Conservation (phyloP, 371 early-diverging fungal genomes). For the Nosema muscidifuracis region DNA sequence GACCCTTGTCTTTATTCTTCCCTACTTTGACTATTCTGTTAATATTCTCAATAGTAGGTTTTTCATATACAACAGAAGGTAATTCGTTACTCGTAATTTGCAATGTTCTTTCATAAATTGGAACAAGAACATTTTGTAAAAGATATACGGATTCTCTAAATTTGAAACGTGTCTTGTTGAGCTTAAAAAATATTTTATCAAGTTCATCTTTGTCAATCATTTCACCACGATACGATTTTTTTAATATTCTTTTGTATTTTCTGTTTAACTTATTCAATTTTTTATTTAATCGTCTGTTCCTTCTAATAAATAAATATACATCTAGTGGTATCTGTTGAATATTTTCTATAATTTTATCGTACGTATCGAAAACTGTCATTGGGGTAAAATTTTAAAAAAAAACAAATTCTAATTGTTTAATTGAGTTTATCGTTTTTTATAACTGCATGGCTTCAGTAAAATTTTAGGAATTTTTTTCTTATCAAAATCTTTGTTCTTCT, state of each 20-base stretch:
- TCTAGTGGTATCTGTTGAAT: slow-evolving; percentile 53
- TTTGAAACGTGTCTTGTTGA: neutral
- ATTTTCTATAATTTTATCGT: slow-evolving; percentile 41
- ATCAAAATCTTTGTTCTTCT: slow-evolving; percentile 35
- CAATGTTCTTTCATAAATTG: neutral
- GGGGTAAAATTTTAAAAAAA: neutral
- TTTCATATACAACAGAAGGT: neutral
- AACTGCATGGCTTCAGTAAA: slow-evolving; percentile 55
- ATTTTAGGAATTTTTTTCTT: slow-evolving; percentile 37
- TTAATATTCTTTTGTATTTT: neutral
- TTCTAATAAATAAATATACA: slow-evolving; percentile 24
- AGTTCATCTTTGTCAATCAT: neutral
- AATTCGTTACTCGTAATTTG: neutral
- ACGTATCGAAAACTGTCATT: slow-evolving; percentile 41
- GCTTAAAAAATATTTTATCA: neutral
- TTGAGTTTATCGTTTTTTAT: slow-evolving; percentile 58
- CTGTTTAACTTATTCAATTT: slow-evolving; percentile 5
- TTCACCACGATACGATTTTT: neutral
- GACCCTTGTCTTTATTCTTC: neutral
- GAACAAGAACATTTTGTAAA: neutral
- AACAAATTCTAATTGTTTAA: neutral
- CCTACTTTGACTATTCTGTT: slow-evolving; percentile 27
- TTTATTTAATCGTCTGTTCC: slow-evolving; percentile 13
- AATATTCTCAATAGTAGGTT: neutral
- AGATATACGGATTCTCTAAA: neutral